These are phyloP conservation scores for Geranium rotundifolium DNA, from an alignment of 345 rosid species.

Conservation along the genomic window DNA sequence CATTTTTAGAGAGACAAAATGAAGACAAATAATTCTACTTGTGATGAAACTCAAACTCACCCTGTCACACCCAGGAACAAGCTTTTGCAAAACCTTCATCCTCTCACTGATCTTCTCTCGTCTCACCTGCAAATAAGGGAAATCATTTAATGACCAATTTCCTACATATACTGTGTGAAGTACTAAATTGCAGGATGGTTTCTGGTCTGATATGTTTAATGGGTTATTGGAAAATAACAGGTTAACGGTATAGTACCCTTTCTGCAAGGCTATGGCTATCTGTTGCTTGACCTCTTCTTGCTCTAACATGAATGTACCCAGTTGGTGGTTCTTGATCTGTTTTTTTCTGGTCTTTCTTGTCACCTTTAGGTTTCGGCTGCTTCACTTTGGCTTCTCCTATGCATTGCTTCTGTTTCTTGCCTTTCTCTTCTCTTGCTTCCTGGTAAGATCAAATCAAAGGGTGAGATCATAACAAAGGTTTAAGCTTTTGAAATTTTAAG, in stretches of 20 bases:
- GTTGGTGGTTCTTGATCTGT: constrained; percentile 29
- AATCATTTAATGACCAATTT: not conserved
- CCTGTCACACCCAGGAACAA: constrained; percentile 86
- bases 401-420: constrained; percentile 40
- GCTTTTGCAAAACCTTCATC: constrained; percentile 46
- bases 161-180: too few species aligned
- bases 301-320: constrained; percentile 74
- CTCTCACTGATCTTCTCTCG: constrained; percentile 71
- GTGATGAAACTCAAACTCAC: constrained; percentile 12
- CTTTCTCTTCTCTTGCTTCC: constrained; percentile 34
- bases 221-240: not conserved
- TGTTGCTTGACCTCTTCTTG: constrained; percentile 78
- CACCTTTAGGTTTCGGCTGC: constrained; percentile 12
- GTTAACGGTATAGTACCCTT: constrained; percentile 29
- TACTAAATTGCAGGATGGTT: not conserved
- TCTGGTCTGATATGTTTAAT: not conserved
- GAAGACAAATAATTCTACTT: not conserved
- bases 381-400: not conserved
- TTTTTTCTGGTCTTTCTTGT: constrained; percentile 27
- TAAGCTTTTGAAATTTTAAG: not conserved
- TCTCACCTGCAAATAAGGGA: constrained; percentile 33
- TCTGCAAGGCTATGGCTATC: constrained; percentile 74
- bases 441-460: constrained; percentile 4
- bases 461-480: not conserved
- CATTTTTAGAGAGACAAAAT: not conserved